These are phyloP conservation scores for Suillus alpinus DNA, from an alignment of 768 basidiomycete species.

Conservation along the genomic window DNA sequence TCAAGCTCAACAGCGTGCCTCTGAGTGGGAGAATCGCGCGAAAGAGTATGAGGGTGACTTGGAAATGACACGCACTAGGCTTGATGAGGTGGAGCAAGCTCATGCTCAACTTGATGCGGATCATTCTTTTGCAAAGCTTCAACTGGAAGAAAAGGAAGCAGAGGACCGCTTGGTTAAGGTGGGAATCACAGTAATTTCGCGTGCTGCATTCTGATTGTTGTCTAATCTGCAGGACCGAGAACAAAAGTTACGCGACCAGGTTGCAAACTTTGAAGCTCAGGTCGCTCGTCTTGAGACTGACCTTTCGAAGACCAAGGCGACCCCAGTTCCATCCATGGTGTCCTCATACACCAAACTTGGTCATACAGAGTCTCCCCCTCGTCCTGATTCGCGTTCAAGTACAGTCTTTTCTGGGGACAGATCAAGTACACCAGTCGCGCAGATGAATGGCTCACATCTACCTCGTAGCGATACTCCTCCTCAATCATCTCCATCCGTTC, in stretches of 20 bases:
- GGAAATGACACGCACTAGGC: constrained; percentile 53
- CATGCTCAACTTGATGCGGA: constrained; percentile 70
- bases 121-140: constrained; percentile 60
- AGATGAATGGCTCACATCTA: constrained; percentile 25
- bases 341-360: constrained; percentile 40
- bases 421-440: constrained; percentile 49
- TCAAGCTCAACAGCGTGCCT: constrained; percentile 73
- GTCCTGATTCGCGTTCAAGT: constrained; percentile 77
- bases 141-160: constrained; percentile 75
- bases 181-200: constrained; percentile 10
- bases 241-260: constrained; percentile 63
- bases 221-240: constrained; percentile 58
- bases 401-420: constrained; percentile 53
- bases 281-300: constrained; percentile 57
- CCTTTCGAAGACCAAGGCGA: constrained; percentile 45
- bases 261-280: constrained; percentile 59
- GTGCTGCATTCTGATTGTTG: constrained; percentile 5
- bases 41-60: constrained; percentile 67
- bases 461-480: constrained; percentile 49
- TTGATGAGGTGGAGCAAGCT: constrained; percentile 67
- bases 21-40: constrained; percentile 80
- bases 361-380: constrained; percentile 44
- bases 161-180: constrained; percentile 70
- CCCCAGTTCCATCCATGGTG: constrained; percentile 25
- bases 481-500: constrained; percentile 46